phyloP scores from a whole-genome alignment of 2,329 filamentous ascomycete genomes.

The Talaromyces sp. region DNA sequence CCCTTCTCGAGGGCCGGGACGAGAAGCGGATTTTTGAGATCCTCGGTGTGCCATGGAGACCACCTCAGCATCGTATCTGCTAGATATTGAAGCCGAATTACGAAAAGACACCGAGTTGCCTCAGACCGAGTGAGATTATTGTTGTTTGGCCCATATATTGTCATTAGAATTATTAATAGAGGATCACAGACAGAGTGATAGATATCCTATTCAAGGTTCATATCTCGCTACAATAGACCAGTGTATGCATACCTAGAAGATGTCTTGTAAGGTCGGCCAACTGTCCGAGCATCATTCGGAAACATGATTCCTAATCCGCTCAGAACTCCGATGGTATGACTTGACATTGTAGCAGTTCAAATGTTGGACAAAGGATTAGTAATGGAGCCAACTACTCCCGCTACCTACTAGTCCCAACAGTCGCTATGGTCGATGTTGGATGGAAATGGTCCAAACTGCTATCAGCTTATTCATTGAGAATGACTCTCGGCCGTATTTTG shows the following conservation, averaged over 20 bases:
- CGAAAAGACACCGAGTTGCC: background rate
- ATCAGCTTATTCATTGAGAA: background rate
- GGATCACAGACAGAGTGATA: background rate
- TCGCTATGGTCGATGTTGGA: background rate
- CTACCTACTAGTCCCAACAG: background rate
- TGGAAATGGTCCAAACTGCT: background rate
- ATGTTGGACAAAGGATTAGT: background rate
- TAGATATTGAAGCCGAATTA: background rate
- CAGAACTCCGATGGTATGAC: background rate
- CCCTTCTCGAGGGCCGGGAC: conserved; percentile 67
- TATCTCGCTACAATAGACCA: no score
- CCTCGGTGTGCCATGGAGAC: conserved; percentile 79
- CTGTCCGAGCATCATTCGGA: background rate
- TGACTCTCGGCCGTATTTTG: background rate
- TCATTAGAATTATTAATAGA: background rate
- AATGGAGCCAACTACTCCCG: background rate
- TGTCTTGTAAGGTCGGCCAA: background rate
- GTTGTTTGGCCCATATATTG: background rate
- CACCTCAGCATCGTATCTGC: conserved; percentile 72
- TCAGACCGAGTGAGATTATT: background rate
- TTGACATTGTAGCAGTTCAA: background rate
- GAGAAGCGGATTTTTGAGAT: conserved; percentile 79
- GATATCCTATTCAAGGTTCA: no score
- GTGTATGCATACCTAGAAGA: no score
- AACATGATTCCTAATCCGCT: background rate